A percentile compares a stretch with the other conserved stretches of the same genome.
phyloP scores from a whole-genome alignment of 2,329 filamentous ascomycete species.

The Plenodomus tracheiphilus region DNA sequence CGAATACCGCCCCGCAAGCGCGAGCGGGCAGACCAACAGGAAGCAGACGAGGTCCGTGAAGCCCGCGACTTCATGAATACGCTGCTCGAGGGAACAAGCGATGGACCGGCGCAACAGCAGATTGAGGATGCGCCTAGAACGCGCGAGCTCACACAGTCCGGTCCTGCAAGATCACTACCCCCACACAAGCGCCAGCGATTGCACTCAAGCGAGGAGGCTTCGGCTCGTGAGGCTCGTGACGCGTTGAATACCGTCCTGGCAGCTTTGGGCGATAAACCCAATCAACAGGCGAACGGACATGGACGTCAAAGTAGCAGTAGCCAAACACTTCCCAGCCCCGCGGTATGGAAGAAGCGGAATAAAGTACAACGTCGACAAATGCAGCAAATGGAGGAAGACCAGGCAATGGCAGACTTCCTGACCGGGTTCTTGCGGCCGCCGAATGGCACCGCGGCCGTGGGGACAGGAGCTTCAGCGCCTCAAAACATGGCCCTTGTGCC shows the following conservation, averaged over 20 bases:
- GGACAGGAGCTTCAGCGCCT: too few relatives aligned
- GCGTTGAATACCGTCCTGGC: not conserved
- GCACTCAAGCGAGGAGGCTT: not conserved
- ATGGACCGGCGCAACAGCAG: not conserved
- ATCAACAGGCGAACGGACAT: not conserved
- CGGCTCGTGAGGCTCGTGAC: not conserved
- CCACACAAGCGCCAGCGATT: not conserved
- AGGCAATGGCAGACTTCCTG: not conserved
- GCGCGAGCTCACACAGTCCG: not conserved
- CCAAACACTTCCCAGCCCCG: not conserved
- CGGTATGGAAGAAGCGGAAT: not conserved
- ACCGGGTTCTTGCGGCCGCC: not conserved
- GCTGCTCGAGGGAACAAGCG: not conserved
- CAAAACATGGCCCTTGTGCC: too few relatives aligned
- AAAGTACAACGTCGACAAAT: not conserved
- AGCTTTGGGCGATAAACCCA: not conserved
- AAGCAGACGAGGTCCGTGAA: slow-evolving; percentile 25
- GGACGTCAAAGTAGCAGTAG: not conserved
- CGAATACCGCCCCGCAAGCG: slow-evolving; percentile 75
- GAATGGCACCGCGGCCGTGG: not conserved
- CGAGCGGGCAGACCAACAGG: slow-evolving; percentile 44
- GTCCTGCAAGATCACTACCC: not conserved
- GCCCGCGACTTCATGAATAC: slow-evolving; percentile 15
- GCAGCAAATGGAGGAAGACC: not conserved
- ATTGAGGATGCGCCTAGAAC: not conserved